Evolutionary conservation across 148 eudicot genomes (phyloP), one percentile per base, ranked within the genome.

Genomic region (Chenopodium berlandieri): DNA sequence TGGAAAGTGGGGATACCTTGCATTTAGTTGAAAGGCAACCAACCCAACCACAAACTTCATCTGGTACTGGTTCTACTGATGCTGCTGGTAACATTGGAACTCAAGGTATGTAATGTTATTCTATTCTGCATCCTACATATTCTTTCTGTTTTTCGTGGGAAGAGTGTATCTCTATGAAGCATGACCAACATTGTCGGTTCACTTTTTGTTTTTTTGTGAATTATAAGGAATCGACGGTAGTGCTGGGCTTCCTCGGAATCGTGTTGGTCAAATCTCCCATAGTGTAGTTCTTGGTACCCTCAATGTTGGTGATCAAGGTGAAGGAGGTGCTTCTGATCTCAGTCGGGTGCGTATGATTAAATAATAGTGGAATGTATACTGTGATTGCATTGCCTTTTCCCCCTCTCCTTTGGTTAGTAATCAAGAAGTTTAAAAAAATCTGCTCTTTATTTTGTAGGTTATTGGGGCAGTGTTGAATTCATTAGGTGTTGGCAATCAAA

Each of bases 381-480:
- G 46, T 65, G 58, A 62, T 77, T 25, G 47, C 60, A 63, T 76
- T 32, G 63, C 10, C 52, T 78, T 81, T 1, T 69, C 12, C 12
- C n/a, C 75, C 10, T 27, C 12, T 31, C 75, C 9, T 27, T 52
- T 54, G 25, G 48, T 79, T 47, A 71, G 47, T 71, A 47, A 71
- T 63, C n/a, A 63, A 50, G 16, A 80, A 30, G 52, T 40, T 52
- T 52, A 16, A 63, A 60, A 46, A 0, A 30, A 20, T 20, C 2
- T 34, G 13, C 37, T 31, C 48, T 68, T 47, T 16, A 2, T 50
- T 50, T 48, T 81, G 67, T 83, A 96, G 99, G 95, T 96, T 74
- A 89, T 96, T 84, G 98, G 98, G 76, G 92, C 98, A 25, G 99
- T 96, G 87, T 71, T 96, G 72, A 94, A 96, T 86, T 88, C 95